These are phyloP conservation scores for Aureobasidium sp. DNA, from an alignment of 2,329 filamentous ascomycete genomes.

Conservation along the genomic window DNA sequence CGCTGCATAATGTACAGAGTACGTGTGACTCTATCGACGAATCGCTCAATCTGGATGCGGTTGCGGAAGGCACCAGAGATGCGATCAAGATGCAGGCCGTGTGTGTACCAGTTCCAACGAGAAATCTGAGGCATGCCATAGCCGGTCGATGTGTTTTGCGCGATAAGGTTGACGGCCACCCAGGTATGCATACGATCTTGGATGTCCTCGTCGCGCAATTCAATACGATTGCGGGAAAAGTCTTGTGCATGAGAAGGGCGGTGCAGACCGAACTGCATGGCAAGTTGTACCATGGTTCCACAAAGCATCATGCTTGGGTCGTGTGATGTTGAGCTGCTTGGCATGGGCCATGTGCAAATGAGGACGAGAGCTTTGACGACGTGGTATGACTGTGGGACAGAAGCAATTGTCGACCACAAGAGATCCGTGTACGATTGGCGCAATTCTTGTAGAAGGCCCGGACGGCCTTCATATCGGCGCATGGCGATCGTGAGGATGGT, in stretches of 20 bases:
- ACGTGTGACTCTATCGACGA: conserved; percentile 70
- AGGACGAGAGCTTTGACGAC: conserved; percentile 76
- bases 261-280: conserved; percentile 75
- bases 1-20: conserved; percentile 73
- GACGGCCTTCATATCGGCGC: conserved; percentile 59
- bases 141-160: conserved; percentile 72
- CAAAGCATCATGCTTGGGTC: conserved; percentile 77
- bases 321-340: conserved; percentile 71
- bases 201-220: conserved; percentile 71
- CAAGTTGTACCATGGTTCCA: conserved; percentile 81
- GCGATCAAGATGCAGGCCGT: conserved; percentile 68
- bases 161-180: conserved; percentile 80
- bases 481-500: conserved; percentile 69
- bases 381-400: conserved; percentile 71
- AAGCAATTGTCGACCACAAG: conserved; percentile 69
- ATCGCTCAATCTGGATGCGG: conserved; percentile 63
- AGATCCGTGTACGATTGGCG: conserved; percentile 60
- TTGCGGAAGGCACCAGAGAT: conserved; percentile 56
- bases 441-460: conserved; percentile 58
- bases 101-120: conserved; percentile 51
- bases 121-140: conserved; percentile 66
- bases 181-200: conserved; percentile 73
- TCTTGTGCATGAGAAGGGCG: conserved; percentile 76
- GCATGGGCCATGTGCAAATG: conserved; percentile 74
- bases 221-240: conserved; percentile 60